Evolutionary conservation across 2,329 filamentous ascomycete genomes (phyloP), one percentile per base, ranked within the genome.

Genomic region (Phialophora macrospora): DNA sequence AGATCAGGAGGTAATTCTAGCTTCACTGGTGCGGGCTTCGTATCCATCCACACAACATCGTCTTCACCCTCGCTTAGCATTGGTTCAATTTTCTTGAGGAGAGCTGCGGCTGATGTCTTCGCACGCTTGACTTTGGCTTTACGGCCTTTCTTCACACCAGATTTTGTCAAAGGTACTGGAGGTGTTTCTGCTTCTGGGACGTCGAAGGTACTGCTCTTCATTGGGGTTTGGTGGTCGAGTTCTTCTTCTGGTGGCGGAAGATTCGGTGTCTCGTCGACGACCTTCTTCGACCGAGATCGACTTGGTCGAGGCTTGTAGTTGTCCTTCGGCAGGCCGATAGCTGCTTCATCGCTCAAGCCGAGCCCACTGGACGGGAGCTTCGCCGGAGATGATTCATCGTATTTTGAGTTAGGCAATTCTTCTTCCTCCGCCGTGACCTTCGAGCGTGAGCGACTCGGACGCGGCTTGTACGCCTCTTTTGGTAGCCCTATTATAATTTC

Each of bases 271-370:
- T 66, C 66, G 17, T 69, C 68, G 17, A 55, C 24, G 4, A 62
- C 32, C 30, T 55, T 68, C 52, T 69, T 72, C 8, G 69, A 69
- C 22, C 71, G 55, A 22, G 68, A 68, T 26, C 68, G 70, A 51
- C 71, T 72, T 24, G 70, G 72, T 28, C 71, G 65, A 17, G 72
- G 72, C 56, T 69, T 70, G 52, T 73, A 73, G n/a, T 59, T 34
- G 46, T 73, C 72, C 38, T 68, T 70, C 7, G 72, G 71, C 17
- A 72, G 38, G 9, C 72, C 72, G 55, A 73, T 72, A 32, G 71
- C 28, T 22, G 57, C 63, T 64, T 72, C 70, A 20, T 72, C 69
- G 57, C 68, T 64, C n/a, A 71, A 64, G 44, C 70, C 59, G 30
- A 69, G 55, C 28, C 70, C 72, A 52, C 67, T 72, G 17, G 64